These are phyloP conservation scores for Paramecium bursaria DNA, from an alignment of 73 alveolate species.

Conservation along the genomic window DNA sequence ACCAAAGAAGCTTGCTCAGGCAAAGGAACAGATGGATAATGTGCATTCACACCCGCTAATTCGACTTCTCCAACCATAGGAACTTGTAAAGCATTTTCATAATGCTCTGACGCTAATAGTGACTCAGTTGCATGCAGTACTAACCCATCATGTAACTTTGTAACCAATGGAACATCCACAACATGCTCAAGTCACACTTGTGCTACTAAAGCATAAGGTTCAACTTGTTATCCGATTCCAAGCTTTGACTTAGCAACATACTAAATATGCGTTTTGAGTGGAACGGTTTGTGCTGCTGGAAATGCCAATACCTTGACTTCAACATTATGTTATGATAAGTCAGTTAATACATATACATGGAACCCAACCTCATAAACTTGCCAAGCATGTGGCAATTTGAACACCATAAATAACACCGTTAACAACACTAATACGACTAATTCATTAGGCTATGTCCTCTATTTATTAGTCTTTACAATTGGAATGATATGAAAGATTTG, in stretches of 20 bases:
- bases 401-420: no score
- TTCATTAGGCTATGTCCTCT: no score
- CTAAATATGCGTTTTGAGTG: neutral
- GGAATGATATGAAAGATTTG: no score
- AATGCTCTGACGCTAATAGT: conserved; percentile 10
- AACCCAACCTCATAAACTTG: neutral
- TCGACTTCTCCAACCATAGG: no score
- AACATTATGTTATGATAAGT: neutral
- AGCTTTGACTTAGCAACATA: neutral
- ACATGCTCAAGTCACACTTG: neutral
- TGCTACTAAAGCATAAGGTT: neutral
- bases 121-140: neutral
- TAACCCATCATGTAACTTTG: no score
- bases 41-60: conserved; percentile 14
- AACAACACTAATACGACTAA: no score
- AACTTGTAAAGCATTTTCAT: no score
- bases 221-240: neutral
- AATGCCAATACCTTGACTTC: neutral
- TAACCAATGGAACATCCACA: no score
- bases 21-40: neutral
- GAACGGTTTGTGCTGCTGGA: neutral
- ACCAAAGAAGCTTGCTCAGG: conserved; percentile 2
- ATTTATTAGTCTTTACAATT: no score
- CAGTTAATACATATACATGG: neutral
- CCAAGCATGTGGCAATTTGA: neutral